Evolutionary conservation across 2,329 filamentous ascomycete genomes (phyloP), one percentile per base, ranked within the genome.

Genomic region (Ambrosiella xylebori): DNA sequence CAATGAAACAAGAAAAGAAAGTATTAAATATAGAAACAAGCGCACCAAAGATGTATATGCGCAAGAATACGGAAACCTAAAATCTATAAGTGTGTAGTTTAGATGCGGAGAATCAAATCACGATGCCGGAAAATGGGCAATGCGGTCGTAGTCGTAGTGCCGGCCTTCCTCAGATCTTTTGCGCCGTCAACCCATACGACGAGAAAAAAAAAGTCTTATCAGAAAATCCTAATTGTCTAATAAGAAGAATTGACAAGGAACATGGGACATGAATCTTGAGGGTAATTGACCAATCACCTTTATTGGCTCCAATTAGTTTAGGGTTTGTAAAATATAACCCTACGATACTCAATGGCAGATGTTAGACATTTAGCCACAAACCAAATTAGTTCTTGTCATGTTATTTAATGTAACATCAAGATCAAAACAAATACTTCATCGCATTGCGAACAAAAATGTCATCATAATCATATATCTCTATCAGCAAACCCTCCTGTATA

Each of bases 141-240:
- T 27, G 27, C 27, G 27, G 27, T 27, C 27, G 27, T 27, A 27
- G 27, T 27, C 3, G 27, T 27, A 3, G 27, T 3, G 27, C 27
- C 27, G 27, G 27, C 27, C 27, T 27, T 27, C 27, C 27, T 27
- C 50, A 36, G 15, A 57, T 40, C 36, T 37, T 47, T 45, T 54
- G 38, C 52, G n/a, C 52, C 52, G 38, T n/a, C n/a, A 5, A 40
- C 27, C 13, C 12, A 6, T 15, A 36, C 37, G 36, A n/a, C 6
- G 27, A 15, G 17, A 49, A 57, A 60, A 60, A 59, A 60, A 60
- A 57, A 38, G 44, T 55, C 41, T 57, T 60, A 60, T 60, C 59
- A 44, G 17, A 51, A 55, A 59, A 59, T 27, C 53, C 38, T 53
- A 27, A 54, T 36, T n/a, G 8, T 15, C 17, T 50, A 60, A 60